Percentiles rank a stretch among this genome's conserved stretches.
phyloP scores from a whole-genome alignment of 1,284 basidiomycete species.

The Moniliella sp. region DNA sequence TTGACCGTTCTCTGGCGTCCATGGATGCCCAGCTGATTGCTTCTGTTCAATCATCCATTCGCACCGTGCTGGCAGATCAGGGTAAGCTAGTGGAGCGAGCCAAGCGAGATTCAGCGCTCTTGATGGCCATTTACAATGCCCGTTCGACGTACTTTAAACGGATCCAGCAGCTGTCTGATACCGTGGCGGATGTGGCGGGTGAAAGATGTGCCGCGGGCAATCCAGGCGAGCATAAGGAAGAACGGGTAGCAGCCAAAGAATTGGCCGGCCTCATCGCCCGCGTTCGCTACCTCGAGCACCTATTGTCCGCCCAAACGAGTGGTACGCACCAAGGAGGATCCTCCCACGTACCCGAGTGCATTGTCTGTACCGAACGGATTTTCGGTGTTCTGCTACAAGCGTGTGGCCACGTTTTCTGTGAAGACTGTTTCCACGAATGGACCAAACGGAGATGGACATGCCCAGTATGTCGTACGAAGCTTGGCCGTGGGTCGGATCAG shows the following conservation, averaged over 20 bases:
- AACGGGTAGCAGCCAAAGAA: constrained; percentile 5
- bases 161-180: constrained; percentile 23
- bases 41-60: too few species aligned
- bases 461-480: constrained; percentile 18
- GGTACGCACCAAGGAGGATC: too few species aligned
- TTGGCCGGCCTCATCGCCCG: constrained; percentile 12
- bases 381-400: constrained; percentile 17
- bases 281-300: constrained; percentile 17
- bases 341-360: constrained; percentile 6
- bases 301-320: constrained; percentile 16
- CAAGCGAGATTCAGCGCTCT: constrained; percentile 8
- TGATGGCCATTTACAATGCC: constrained; percentile 16
- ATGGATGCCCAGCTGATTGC: too few species aligned
- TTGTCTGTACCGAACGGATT: constrained; percentile 22
- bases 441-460: constrained; percentile 12
- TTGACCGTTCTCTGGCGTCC: too few species aligned
- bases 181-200: constrained; percentile 19
- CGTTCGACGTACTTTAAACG: constrained; percentile 22
- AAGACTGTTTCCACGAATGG: constrained; percentile 27
- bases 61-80: too few species aligned
- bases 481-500: constrained; percentile 11
- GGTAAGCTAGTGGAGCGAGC: constrained; percentile 9
- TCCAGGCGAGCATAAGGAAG: constrained; percentile 8
- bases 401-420: constrained; percentile 23
- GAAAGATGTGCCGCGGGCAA: constrained; percentile 7